Conservation (phyloP, 2,329 filamentous ascomycete genomes). For the Zasmidium cellare region DNA sequence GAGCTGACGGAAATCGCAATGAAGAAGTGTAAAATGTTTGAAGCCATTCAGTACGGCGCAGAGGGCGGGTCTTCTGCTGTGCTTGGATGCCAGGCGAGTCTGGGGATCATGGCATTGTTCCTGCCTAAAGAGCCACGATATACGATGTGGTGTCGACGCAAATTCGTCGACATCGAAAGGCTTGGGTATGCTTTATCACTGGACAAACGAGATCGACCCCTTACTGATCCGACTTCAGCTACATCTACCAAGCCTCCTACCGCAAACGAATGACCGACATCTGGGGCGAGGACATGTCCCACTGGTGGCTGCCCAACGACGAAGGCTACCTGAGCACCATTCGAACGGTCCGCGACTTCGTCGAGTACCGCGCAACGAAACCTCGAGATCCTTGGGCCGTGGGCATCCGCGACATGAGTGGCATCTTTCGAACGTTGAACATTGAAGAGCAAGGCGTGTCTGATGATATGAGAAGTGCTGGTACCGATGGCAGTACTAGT, state of each 20-base stretch:
- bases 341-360: slow-evolving; percentile 75
- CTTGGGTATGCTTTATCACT: slow-evolving; percentile 64
- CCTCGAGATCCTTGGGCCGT: slow-evolving; percentile 25
- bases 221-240: slow-evolving; percentile 54
- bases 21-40: slow-evolving; percentile 74
- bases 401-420: slow-evolving; percentile 36
- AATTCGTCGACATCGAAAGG: slow-evolving; percentile 75
- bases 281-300: slow-evolving; percentile 70
- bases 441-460: slow-evolving; percentile 27
- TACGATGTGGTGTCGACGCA: slow-evolving; percentile 75
- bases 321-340: slow-evolving; percentile 74
- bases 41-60: slow-evolving; percentile 73
- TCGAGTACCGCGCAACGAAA: slow-evolving; percentile 42
- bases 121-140: slow-evolving; percentile 73
- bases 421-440: slow-evolving; percentile 42
- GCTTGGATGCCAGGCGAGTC: slow-evolving; percentile 70
- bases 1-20: slow-evolving; percentile 65
- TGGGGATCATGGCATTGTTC: slow-evolving; percentile 76
- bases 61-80: slow-evolving; percentile 68
- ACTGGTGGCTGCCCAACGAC: slow-evolving; percentile 89
- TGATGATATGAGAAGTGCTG: slow-evolving; percentile 20
- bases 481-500: slow-evolving; percentile 22
- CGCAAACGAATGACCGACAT: slow-evolving; percentile 73
- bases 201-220: background rate
- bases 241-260: slow-evolving; percentile 75